phyloP scores from a whole-genome alignment of 345 rosid species.

The Erucastrum elatum region DNA sequence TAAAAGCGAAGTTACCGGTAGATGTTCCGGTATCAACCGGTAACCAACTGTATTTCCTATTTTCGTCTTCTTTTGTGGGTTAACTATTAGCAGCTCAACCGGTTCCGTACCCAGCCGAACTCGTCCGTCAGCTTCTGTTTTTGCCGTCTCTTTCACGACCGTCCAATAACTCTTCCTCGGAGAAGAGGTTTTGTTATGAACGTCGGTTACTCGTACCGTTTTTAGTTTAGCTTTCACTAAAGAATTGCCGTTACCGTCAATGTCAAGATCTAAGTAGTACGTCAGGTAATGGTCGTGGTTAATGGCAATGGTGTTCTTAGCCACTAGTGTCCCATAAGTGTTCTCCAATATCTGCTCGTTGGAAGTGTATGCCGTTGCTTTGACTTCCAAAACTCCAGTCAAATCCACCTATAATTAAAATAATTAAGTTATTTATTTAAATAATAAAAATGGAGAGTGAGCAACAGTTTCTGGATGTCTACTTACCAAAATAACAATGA shows the following conservation, averaged over 20 bases:
- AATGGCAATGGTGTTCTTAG: constrained; percentile 67
- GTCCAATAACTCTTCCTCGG: constrained; percentile 77
- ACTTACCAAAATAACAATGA: neutral
- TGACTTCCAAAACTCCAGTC: constrained; percentile 61
- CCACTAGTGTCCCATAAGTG: constrained; percentile 60
- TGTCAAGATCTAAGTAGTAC: constrained; percentile 73
- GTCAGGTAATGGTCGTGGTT: constrained; percentile 81
- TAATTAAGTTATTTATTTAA: neutral
- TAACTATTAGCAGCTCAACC: constrained; percentile 58
- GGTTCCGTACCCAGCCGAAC: constrained; percentile 55
- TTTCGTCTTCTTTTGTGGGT: constrained; percentile 59
- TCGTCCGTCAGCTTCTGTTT: constrained; percentile 65
- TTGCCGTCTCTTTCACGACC: constrained; percentile 59
- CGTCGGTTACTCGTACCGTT: constrained; percentile 39
- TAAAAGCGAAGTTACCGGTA: constrained; percentile 50
- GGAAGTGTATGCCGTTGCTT: constrained; percentile 53
- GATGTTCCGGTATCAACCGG: constrained; percentile 56
- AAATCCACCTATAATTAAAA: constrained; percentile 52
- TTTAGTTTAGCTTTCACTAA: constrained; percentile 57
- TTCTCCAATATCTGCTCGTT: constrained; percentile 46
- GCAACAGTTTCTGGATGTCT: neutral
- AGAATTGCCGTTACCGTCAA: constrained; percentile 71
- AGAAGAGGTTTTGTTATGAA: constrained; percentile 15
- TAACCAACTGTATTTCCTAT: constrained; percentile 68
- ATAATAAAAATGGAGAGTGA: neutral